phyloP scores from a whole-genome alignment of 495 filamentous ascomycete genomes.

The Lineolata rhizophorae region DNA sequence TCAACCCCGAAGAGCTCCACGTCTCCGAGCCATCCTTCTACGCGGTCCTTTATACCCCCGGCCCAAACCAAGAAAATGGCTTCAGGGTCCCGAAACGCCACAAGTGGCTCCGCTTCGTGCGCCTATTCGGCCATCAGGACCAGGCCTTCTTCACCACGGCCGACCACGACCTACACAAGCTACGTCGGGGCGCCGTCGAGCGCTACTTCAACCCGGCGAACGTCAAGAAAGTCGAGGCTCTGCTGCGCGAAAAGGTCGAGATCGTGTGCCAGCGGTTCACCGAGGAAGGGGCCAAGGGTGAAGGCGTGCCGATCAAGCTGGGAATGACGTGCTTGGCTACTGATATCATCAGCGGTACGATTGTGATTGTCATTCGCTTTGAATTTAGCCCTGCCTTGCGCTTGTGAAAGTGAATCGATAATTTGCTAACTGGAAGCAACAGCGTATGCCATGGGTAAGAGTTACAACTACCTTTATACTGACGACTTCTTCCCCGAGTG shows the following conservation, averaged over 20 bases:
- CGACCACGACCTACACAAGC: neutral
- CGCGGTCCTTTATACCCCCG: neutral
- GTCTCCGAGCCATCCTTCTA: neutral
- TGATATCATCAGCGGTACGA: neutral
- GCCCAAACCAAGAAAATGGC: neutral
- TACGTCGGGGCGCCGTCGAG: neutral
- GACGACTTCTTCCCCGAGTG: neutral
- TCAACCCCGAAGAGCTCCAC: neutral
- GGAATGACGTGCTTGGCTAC: neutral
- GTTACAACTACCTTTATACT: neutral
- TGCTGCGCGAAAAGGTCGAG: neutral
- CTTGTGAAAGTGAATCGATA: neutral
- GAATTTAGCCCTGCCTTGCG: neutral
- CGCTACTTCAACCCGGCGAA: neutral
- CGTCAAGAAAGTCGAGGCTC: neutral
- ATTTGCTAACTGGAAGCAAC: too few relatives aligned
- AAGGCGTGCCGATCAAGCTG: neutral
- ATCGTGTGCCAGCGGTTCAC: neutral
- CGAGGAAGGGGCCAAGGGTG: neutral
- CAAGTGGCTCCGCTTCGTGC: neutral
- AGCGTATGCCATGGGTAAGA: neutral
- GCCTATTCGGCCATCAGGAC: neutral
- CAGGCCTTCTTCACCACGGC: neutral
- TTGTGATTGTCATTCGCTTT: too few relatives aligned
- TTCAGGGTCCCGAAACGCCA: neutral